These are phyloP conservation scores for Clonostachys rhizophaga DNA, from an alignment of 2,329 filamentous ascomycete genomes.

Conservation along the genomic window DNA sequence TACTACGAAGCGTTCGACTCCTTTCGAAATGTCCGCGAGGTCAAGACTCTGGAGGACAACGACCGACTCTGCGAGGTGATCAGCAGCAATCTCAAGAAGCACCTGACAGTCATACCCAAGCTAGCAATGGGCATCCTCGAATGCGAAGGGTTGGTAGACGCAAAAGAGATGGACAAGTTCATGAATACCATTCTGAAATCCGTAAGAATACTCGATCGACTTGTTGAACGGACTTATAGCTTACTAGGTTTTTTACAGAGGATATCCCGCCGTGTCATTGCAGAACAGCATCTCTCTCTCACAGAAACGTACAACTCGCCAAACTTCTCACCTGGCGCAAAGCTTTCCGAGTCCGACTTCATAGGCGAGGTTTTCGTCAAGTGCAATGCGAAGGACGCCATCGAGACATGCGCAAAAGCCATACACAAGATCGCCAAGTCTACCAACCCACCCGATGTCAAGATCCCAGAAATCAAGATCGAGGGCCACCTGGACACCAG, in stretches of 20 bases:
- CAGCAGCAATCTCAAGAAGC: constrained; percentile 74
- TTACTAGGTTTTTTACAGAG: constrained; percentile 46
- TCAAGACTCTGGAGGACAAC: constrained; percentile 85
- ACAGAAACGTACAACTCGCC: constrained; percentile 91
- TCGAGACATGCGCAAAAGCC: constrained; percentile 75
- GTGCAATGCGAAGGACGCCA: constrained; percentile 85
- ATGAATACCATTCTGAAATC: constrained; percentile 93
- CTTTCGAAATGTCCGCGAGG: constrained; percentile 78
- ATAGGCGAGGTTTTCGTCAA: constrained; percentile 94
- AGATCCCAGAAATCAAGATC: constrained; percentile 76
- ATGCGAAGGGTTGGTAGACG: constrained; percentile 76
- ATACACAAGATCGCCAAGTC: constrained; percentile 70
- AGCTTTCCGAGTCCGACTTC: constrained; percentile 71
- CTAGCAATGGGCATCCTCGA: constrained; percentile 92
- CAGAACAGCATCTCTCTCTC: constrained; percentile 91
- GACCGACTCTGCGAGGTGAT: constrained; percentile 80
- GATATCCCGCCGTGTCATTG: constrained; percentile 93
- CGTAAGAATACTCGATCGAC: constrained; percentile 39
- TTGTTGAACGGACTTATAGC: background rate
- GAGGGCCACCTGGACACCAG: constrained; percentile 83
- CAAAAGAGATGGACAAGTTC: constrained; percentile 81
- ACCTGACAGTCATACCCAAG: constrained; percentile 90
- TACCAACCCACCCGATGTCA: constrained; percentile 66
- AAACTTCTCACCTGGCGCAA: constrained; percentile 81
- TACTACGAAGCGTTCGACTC: constrained; percentile 97